phyloP scores from a whole-genome alignment of 2,329 filamentous ascomycete genomes.

The Colletotrichum spaethianum region DNA sequence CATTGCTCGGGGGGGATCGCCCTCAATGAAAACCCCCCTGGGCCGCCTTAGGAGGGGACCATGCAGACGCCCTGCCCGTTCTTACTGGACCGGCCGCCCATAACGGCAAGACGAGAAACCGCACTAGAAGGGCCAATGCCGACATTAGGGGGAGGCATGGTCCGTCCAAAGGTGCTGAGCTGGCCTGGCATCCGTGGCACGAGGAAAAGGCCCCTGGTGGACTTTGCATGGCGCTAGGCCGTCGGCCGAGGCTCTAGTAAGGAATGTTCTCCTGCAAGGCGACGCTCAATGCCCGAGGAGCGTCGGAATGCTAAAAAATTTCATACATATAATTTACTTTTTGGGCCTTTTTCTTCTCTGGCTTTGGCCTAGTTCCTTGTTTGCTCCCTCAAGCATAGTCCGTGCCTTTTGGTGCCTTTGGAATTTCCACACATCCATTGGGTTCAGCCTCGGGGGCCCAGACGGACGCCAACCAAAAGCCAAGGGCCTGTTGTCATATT shows the following conservation, averaged over 20 bases:
- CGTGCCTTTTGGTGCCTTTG: not conserved
- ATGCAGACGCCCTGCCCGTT: slow-evolving; percentile 13
- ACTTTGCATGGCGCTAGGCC: slow-evolving; percentile 25
- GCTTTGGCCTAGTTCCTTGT: not conserved
- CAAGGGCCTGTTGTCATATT: not conserved
- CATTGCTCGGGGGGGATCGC: not conserved
- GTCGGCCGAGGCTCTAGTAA: slow-evolving; percentile 20
- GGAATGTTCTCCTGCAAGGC: slow-evolving; percentile 21
- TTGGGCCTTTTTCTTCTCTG: not conserved
- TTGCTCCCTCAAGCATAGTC: not conserved
- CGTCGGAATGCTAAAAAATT: slow-evolving; percentile 8
- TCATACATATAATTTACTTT: not conserved
- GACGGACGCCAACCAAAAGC: not conserved
- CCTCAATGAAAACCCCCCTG: slow-evolving; percentile 18
- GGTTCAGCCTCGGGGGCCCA: slow-evolving; percentile 1
- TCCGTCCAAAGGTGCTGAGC: not conserved
- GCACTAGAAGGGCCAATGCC: slow-evolving; percentile 32
- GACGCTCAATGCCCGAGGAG: slow-evolving; percentile 17
- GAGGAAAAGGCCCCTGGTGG: slow-evolving; percentile 7
- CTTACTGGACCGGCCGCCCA: slow-evolving; percentile 13
- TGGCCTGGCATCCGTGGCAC: slow-evolving; percentile 14
- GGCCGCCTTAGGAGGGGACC: not conserved
- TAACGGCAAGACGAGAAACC: not conserved
- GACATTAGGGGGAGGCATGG: slow-evolving; percentile 9
- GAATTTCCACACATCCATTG: slow-evolving; percentile 1